Base-by-base conservation (phyloP, 768 basidiomycete genomes). In the Chalciporus sphaerocephalus region DNA sequence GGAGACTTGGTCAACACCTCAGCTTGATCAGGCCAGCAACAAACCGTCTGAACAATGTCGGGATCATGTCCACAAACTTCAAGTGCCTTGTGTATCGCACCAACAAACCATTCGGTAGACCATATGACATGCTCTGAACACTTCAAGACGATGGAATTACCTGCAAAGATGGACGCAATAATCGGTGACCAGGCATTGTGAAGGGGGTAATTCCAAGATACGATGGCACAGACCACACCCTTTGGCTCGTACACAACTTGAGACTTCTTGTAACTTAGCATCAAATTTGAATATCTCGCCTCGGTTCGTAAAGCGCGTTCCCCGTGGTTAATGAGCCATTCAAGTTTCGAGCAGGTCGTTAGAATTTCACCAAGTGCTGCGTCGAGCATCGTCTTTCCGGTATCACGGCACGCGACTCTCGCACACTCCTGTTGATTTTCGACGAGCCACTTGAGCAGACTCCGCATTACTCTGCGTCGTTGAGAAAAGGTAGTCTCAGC, bases 131-230 rank as follows among this genome's bases (percentile, higher is more conserved):
- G 76, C 58, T 94, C 92, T 5, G 88, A 92, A 57, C 90, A 94
- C 65, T 98, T 98, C 30, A 98, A 71, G 4, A 97, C 85, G 35
- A 95, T 72, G 18, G 77, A 83, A 60, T 98, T 95, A 5, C 95
- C 96, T 7, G 93, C 74, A 62, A 96, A 95, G 30, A 99, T 74
- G 8, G 85, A 77, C 6, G 95, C 91, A 23, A 98, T 70, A 47
- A 99, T 92, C 2, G 95, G 95, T 1, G 92, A 93, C 78, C 92
- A 87, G 1, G 87, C 79, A 60, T 98, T 98, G 66, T 98, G 95
- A 46, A 97, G 69, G 25, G 92, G 90, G 62, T 93, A 93, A 56
- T 92, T 93, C 91, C 93, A 97, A 0, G 92, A 94, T 4, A 97
- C 92, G 47, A 95, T 85, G 3, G 83, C 96, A 36, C 88, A 84